phyloP scores from a whole-genome alignment of 805 yeast genomes.

The Myxozyma mucilagina region DNA sequence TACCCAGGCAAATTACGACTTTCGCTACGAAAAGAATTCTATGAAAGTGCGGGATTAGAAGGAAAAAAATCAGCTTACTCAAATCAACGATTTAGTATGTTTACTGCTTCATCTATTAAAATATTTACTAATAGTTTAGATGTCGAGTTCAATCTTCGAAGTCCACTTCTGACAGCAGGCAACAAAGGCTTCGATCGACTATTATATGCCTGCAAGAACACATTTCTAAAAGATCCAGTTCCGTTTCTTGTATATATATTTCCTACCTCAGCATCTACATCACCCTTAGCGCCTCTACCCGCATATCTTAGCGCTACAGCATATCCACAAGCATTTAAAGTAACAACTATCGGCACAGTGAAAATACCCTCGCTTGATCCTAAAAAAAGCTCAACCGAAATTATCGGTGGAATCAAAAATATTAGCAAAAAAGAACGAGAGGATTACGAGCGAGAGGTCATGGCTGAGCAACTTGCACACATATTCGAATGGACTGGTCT shows the following conservation, averaged over 20 bases:
- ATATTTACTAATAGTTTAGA: neutral
- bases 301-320: conserved; percentile 11
- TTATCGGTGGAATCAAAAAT: neutral
- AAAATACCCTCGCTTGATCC: conserved; percentile 18
- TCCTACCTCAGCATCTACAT: conserved; percentile 1
- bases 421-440: neutral
- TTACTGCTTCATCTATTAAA: neutral
- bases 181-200: conserved; percentile 23
- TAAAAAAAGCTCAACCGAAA: neutral
- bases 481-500: conserved; percentile 25
- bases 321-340: conserved; percentile 4
- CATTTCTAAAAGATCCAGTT: conserved; percentile 13
- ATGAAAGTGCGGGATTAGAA: conserved; percentile 22
- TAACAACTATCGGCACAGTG: neutral
- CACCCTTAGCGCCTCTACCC: conserved; percentile 14
- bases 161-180: conserved; percentile 20
- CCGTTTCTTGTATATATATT: conserved; percentile 18
- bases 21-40: conserved; percentile 17
- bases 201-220: neutral
- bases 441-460: conserved; percentile 5
- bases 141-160: conserved; percentile 22
- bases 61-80: conserved; percentile 23
- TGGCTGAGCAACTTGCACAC: conserved; percentile 16
- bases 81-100: conserved; percentile 18
- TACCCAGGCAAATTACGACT: conserved; percentile 16